Evolutionary conservation across 768 basidiomycete species (phyloP), one percentile per base, ranked within the genome.

Genomic region (Leccinellum rugosiceps): DNA sequence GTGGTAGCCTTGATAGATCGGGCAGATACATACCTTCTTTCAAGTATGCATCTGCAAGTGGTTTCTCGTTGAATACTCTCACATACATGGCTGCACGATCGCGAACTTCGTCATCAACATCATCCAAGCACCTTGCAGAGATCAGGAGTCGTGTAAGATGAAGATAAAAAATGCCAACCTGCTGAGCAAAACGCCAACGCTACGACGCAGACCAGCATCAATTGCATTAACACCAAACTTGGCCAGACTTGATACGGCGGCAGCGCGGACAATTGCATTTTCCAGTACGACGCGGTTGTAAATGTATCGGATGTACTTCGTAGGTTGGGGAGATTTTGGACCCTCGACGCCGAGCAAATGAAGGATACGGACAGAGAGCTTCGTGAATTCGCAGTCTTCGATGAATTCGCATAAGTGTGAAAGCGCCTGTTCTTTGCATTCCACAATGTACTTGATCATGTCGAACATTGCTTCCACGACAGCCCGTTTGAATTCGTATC

Each of bases 381-480:
- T 99, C 31, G 96, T 98, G 70, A 98, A 99, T 72, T 99, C 97
- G 82, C 97, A 99, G 71, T 99, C 97, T 75, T 99, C 97, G 71
- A 99, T 99, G 72, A 99, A 99, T 72, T 99, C 97, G 79, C 97
- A 99, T 21, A 99, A 83, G 68, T 99, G 94, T 19, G 96, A 96
- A 46, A 99, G 83, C 1, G 97, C 97, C 67, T 97, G 91, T 71
- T 99, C 97, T 77, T 97, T 96, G 77, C 89, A 92, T 52, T 98
- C 96, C 46, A 79, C 77, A 66, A 99, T 98, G 76, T 85, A 98
- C 70, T 96, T 98, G 81, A 99, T 92, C 97, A 99, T 99, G 74
- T 99, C 97, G 71, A 99, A 98, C 70, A 99, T 98, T 19, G 97
- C 96, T 75, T 98, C 97, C 32, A 99, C 97, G 49, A 98, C 93